Conservation (phyloP, 768 basidiomycete genomes). For the Candolleomyces efflorescens region DNA sequence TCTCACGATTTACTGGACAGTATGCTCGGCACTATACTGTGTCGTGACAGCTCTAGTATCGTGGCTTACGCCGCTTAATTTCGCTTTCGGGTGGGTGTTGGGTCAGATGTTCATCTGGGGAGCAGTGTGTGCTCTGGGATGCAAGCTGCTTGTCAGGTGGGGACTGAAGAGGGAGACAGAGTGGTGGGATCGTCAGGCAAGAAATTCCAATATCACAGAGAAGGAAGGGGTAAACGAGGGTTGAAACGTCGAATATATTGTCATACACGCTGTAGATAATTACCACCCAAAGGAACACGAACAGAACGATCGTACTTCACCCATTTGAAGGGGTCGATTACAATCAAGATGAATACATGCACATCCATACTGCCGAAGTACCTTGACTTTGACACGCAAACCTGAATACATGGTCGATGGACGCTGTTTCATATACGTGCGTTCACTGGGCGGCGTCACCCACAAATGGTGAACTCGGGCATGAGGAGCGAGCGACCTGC, state of each 20-base stretch:
- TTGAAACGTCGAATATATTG: background rate
- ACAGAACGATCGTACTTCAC: too few species aligned
- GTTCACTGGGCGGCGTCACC: too few species aligned
- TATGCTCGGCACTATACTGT: constrained; percentile 19
- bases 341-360: too few species aligned
- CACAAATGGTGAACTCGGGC: too few species aligned
- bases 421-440: too few species aligned
- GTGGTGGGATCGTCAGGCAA: constrained; percentile 8
- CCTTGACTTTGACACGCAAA: too few species aligned
- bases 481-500: too few species aligned
- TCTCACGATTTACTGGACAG: constrained; percentile 22
- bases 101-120: constrained; percentile 27
- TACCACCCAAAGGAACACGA: too few species aligned
- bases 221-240: background rate
- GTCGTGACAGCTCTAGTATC: constrained; percentile 26
- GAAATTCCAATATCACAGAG: background rate
- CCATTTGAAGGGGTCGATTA: too few species aligned
- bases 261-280: too few species aligned
- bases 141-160: constrained; percentile 13
- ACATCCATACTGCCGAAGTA: too few species aligned
- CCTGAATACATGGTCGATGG: too few species aligned
- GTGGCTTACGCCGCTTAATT: constrained; percentile 20
- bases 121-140: constrained; percentile 17
- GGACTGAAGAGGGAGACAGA: constrained; percentile 18
- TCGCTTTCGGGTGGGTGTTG: constrained; percentile 27